These are phyloP conservation scores for Leonotis leonurus DNA, from an alignment of 257 asterid species.

Conservation along the genomic window DNA sequence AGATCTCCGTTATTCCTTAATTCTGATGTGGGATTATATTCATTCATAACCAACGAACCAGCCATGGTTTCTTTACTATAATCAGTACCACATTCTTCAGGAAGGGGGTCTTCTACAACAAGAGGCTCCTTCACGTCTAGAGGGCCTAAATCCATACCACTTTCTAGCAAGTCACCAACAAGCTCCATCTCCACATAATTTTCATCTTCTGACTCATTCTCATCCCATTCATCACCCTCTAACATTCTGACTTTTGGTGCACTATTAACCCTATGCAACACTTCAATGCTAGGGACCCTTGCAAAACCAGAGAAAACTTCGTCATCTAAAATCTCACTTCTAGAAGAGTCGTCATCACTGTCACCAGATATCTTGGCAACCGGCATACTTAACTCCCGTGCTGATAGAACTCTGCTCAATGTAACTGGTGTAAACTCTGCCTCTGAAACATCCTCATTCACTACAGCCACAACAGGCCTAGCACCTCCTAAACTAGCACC, in stretches of 20 bases:
- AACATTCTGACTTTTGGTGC: slow-evolving; percentile 42
- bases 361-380: slow-evolving; percentile 58
- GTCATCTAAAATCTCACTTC: slow-evolving; percentile 39
- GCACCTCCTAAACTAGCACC: slow-evolving; percentile 4
- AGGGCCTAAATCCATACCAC: slow-evolving; percentile 17
- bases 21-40: not conserved
- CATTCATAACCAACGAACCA: slow-evolving; percentile 19
- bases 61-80: slow-evolving; percentile 16
- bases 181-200: slow-evolving; percentile 28
- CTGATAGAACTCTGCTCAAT: slow-evolving; percentile 13
- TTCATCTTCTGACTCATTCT: slow-evolving; percentile 19
- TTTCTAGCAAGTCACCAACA: slow-evolving; percentile 29
- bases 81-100: slow-evolving; percentile 23
- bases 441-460: slow-evolving; percentile 17
- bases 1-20: slow-evolving; percentile 8
- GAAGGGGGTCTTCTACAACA: slow-evolving; percentile 16
- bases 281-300: slow-evolving; percentile 33
- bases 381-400: slow-evolving; percentile 34
- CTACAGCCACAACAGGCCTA: slow-evolving; percentile 26
- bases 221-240: slow-evolving; percentile 38
- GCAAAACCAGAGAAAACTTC: slow-evolving; percentile 33
- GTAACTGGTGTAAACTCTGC: slow-evolving; percentile 10
- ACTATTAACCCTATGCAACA: slow-evolving; percentile 32
- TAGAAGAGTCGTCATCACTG: slow-evolving; percentile 53
- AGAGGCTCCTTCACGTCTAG: slow-evolving; percentile 24